phyloP scores from a whole-genome alignment of 495 filamentous ascomycete species.

The Tuber microsphaerosporum region DNA sequence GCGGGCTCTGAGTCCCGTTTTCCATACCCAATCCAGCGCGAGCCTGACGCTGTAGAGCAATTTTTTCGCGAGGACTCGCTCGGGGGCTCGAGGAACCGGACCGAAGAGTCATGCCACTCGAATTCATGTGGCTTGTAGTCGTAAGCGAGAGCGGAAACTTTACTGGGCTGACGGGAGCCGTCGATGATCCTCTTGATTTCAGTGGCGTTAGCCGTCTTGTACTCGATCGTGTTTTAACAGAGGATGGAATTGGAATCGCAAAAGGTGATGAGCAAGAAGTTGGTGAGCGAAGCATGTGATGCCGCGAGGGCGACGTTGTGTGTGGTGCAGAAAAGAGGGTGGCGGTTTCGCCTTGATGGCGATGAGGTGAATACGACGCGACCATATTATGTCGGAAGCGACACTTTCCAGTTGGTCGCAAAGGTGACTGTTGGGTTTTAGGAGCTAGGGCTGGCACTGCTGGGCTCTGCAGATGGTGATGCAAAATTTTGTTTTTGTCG shows the following conservation, averaged over 20 bases:
- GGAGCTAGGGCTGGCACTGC: slow-evolving; percentile 29
- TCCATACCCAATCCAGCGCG: slow-evolving; percentile 37
- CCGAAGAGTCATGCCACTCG: slow-evolving; percentile 36
- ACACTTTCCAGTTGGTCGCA: neutral
- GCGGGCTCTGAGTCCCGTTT: slow-evolving; percentile 30
- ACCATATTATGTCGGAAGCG: slow-evolving; percentile 35
- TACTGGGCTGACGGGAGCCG: slow-evolving; percentile 22
- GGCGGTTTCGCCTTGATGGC: slow-evolving; percentile 41
- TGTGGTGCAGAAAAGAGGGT: slow-evolving; percentile 35
- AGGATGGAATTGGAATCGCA: slow-evolving; percentile 22
- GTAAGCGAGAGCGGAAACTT: slow-evolving; percentile 38
- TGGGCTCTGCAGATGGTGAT: slow-evolving; percentile 10
- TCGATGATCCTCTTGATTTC: slow-evolving; percentile 15
- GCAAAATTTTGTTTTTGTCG: slow-evolving; percentile 9
- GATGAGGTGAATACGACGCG: slow-evolving; percentile 40
- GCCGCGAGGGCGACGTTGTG: slow-evolving; percentile 36
- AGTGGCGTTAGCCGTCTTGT: slow-evolving; percentile 28
- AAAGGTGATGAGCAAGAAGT: slow-evolving; percentile 34
- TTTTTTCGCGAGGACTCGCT: slow-evolving; percentile 35
- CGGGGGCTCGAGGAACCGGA: slow-evolving; percentile 38
- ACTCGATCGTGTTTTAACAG: slow-evolving; percentile 36
- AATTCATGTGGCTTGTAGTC: slow-evolving; percentile 38
- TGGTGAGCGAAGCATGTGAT: slow-evolving; percentile 32
- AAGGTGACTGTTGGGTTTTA: neutral
- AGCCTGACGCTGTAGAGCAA: slow-evolving; percentile 30